Base-by-base conservation (phyloP, 108 stramenopile genomes). In the Conticribra weissflogii region DNA sequence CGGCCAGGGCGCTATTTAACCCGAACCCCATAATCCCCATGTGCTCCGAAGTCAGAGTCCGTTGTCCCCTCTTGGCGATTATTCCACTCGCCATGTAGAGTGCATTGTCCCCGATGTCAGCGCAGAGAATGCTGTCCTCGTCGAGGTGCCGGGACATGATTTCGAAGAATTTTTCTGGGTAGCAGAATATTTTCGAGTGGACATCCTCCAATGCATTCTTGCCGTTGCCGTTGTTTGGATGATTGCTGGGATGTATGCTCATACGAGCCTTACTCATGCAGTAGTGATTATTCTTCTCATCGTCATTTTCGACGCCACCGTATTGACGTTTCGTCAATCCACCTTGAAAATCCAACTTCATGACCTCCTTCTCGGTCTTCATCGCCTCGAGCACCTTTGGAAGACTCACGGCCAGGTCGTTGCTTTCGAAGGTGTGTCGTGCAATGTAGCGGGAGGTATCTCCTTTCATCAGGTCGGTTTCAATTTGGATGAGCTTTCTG, bases 1-100 rank as follows among this genome's bases (percentile, higher is more conserved):
- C 73, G 14, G 80, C 81, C n/a, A 78, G 56, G 25, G 49, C 72
- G 3, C 75, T 71, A 62, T 77, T 77, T 9, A 84, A 52, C 3
- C 65, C 74, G 49, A 76, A 84, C 1, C 83, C 83, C 79, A 84
- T 84, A 15, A 79, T 80, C 21, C 83, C 83, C 54, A 84, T 61
- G 23, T 69, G 68, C 74, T 84, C 83, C 0, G 76, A 77, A 3
- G 74, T 76, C 23, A 84, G 59, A 2, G 79, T 81, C 17, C 83
- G 74, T 25, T 72, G 66, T 19, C 82, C 82, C 21, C 58, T 63
- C 21, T 46, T 25, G 4, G 74, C 70, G 30, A 54, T 24, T 1
- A 79, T 50, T 23, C 73, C 61, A 47, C 62, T 63, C 1, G 71
- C 71, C 71, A 72, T 55, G 54, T 54, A 72, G 15, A 72, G 71